Evolutionary conservation across 2,329 filamentous ascomycete genomes (phyloP).

Genomic region (Penicillium sp.): DNA sequence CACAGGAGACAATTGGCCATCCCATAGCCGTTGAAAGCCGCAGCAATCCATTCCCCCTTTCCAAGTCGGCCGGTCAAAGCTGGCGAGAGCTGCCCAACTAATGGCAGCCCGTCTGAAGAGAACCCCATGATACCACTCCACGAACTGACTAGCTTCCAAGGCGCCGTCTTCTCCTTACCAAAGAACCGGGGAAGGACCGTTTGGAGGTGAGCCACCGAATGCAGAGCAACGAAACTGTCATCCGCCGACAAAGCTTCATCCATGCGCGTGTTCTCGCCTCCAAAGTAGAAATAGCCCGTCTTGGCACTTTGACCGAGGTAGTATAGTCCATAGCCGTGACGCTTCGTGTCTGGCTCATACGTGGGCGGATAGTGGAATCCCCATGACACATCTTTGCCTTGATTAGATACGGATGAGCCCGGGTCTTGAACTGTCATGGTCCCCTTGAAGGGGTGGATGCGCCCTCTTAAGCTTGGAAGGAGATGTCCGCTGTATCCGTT

Average conservation of each 20-base stretch:
- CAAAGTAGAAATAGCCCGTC: slow-evolving; percentile 32
- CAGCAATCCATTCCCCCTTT: slow-evolving; percentile 54
- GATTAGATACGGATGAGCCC: slow-evolving; percentile 19
- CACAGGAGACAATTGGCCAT: slow-evolving; percentile 59
- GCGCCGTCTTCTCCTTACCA: slow-evolving; percentile 5
- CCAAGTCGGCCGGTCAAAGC: slow-evolving; percentile 38
- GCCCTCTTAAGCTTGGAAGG: slow-evolving; percentile 42
- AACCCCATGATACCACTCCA: slow-evolving; percentile 53
- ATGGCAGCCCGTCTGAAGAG: slow-evolving; percentile 52
- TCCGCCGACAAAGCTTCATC: slow-evolving; percentile 26
- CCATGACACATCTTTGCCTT: slow-evolving; percentile 31
- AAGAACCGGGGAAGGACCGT: slow-evolving; percentile 25
- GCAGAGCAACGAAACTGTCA: slow-evolving; percentile 22
- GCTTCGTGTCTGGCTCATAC: slow-evolving; percentile 21
- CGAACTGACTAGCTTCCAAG: slow-evolving; percentile 27
- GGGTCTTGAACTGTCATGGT: slow-evolving; percentile 49
- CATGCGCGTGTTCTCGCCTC: slow-evolving; percentile 27
- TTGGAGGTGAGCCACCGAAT: slow-evolving; percentile 24
- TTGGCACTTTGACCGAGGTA: slow-evolving; percentile 31
- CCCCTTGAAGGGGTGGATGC: slow-evolving; percentile 43
- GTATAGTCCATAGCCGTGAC: slow-evolving; percentile 26
- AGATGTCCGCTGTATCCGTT: slow-evolving; percentile 48
- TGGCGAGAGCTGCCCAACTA: slow-evolving; percentile 53
- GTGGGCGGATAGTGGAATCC: slow-evolving; percentile 32
- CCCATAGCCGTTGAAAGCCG: slow-evolving; percentile 67